These are phyloP conservation scores for Candida krabiensis DNA, from an alignment of 805 yeast species.

Conservation along the genomic window DNA sequence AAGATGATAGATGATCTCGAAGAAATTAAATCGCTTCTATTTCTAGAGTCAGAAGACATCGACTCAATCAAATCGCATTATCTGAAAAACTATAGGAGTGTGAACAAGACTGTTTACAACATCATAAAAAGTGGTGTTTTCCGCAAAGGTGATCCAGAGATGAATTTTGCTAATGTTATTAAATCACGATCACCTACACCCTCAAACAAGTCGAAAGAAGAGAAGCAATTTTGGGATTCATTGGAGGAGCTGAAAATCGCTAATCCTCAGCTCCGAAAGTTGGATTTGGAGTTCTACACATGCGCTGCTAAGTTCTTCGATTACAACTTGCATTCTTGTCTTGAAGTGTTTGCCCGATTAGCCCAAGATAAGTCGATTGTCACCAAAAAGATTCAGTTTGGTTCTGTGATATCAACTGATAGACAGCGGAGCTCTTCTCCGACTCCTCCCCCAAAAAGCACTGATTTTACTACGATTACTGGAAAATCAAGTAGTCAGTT, in stretches of 20 bases:
- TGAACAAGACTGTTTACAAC: constrained; percentile 17
- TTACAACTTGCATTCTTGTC: constrained; percentile 41
- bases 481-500: too few relatives aligned
- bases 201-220: too few relatives aligned
- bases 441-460: too few relatives aligned
- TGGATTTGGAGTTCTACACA: constrained; percentile 41
- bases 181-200: too few relatives aligned
- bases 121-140: constrained; percentile 12
- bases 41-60: constrained; percentile 1
- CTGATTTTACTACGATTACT: too few relatives aligned
- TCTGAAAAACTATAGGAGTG: constrained; percentile 9
- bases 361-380: constrained; percentile 16
- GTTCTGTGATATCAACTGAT: too few relatives aligned
- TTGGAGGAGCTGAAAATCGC: constrained; percentile 34
- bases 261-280: constrained; percentile 34
- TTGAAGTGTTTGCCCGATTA: constrained; percentile 32
- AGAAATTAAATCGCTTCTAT: constrained; percentile 9
- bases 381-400: too few relatives aligned
- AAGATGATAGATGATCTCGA: constrained; percentile 13
- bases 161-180: background rate
- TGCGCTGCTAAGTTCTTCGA: constrained; percentile 41
- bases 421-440: too few relatives aligned
- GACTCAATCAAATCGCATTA: constrained; percentile 14
- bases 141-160: background rate
- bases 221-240: constrained; percentile 18